Conservation (phyloP, 1,284 basidiomycete species). For the Papiliotrema flavescens region DNA sequence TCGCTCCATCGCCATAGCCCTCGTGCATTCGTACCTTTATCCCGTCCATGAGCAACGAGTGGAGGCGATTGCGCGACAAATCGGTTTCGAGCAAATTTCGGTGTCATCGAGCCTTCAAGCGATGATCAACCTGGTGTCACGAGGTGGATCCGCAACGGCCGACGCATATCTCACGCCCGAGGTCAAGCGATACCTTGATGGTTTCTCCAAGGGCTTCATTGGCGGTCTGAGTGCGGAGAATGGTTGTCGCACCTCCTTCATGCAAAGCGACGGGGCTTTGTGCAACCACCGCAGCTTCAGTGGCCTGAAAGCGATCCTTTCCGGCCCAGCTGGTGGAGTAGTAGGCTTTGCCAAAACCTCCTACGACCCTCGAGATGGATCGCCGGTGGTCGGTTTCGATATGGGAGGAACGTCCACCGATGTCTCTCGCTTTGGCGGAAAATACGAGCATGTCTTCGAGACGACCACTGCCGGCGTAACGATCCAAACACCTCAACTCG, state of each 20-base stretch:
- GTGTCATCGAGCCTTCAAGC: slow-evolving; percentile 8
- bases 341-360: slow-evolving; percentile 12
- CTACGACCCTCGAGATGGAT: slow-evolving; percentile 8
- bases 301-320: slow-evolving; percentile 8
- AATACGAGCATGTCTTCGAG: slow-evolving; percentile 84
- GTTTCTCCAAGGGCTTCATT: slow-evolving; percentile 29
- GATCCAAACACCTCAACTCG: slow-evolving; percentile 80
- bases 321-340: slow-evolving; percentile 13
- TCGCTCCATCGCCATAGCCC: slow-evolving; percentile 18
- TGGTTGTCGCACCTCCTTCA: slow-evolving; percentile 28
- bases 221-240: slow-evolving; percentile 5
- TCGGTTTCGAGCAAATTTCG: slow-evolving; percentile 12
- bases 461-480: slow-evolving; percentile 87
- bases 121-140: slow-evolving; percentile 42
- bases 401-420: slow-evolving; percentile 68
- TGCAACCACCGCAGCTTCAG: slow-evolving; percentile 2
- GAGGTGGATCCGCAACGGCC: slow-evolving; percentile 48
- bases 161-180: slow-evolving; percentile 52
- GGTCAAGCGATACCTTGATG: slow-evolving; percentile 39
- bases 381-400: slow-evolving; percentile 10
- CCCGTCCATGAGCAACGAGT: slow-evolving; percentile 9
- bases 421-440: slow-evolving; percentile 79
- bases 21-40: slow-evolving; percentile 20
- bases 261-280: slow-evolving; percentile 43
- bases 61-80: slow-evolving; percentile 5